Evolutionary conservation across 257 asterid genomes (phyloP).

Genomic region (Petunia secreta): DNA sequence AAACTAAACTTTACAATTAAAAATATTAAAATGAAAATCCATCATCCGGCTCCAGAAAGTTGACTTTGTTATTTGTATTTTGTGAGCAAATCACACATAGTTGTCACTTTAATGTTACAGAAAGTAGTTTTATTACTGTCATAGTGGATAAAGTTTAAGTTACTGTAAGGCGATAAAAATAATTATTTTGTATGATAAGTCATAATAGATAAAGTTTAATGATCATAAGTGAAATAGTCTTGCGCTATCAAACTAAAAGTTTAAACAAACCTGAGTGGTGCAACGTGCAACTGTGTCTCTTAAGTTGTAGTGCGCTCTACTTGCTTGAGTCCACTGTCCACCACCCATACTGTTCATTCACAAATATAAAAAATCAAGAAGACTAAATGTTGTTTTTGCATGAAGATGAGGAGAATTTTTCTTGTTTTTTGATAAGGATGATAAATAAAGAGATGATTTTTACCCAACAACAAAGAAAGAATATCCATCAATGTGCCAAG

Average conservation of each 20-base stretch:
- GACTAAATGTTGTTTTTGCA: neutral
- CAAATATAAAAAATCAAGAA: constrained; percentile 23
- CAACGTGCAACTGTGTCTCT: constrained; percentile 80
- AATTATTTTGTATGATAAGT: too few relatives aligned
- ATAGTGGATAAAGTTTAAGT: too few relatives aligned
- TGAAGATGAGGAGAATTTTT: neutral
- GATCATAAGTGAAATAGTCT: too few relatives aligned
- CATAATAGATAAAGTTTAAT: too few relatives aligned
- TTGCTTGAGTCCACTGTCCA: constrained; percentile 81
- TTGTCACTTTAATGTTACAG: too few relatives aligned
- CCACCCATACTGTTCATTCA: constrained; percentile 71
- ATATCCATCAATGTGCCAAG: constrained; percentile 92
- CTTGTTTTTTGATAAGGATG: neutral
- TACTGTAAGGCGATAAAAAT: too few relatives aligned
- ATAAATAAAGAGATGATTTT: constrained; percentile 23
- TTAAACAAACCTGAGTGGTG: constrained; percentile 67
- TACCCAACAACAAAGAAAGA: constrained; percentile 95
- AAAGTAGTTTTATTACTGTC: too few relatives aligned
- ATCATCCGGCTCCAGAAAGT: too few relatives aligned
- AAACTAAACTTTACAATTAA: too few relatives aligned
- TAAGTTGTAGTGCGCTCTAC: constrained; percentile 64
- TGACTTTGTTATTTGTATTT: too few relatives aligned
- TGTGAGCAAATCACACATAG: too few relatives aligned
- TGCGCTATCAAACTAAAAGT: neutral
- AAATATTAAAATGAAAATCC: too few relatives aligned